Evolutionary conservation across 208 protist genomes (phyloP), one percentile per base, ranked within the genome.

Genomic region (Trypanosoma cruzi): DNA sequence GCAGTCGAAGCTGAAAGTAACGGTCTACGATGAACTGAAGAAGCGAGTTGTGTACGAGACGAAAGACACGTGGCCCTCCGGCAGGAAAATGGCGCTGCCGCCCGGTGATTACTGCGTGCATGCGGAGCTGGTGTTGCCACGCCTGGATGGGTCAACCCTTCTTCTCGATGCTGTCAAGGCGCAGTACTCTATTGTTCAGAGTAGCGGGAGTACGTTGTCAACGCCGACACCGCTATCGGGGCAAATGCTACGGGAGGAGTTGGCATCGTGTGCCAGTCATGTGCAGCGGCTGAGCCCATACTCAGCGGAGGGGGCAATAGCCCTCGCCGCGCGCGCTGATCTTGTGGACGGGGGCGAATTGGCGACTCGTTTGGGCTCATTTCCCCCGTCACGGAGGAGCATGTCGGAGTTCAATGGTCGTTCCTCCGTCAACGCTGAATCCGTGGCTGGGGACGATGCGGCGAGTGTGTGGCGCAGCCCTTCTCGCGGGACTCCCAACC

Each of bases 31-130:
- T 3, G 28, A 59, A 52, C 53, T 24, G 36, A 1, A 61, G 10
- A 60, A 60, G 26, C 37, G 24, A 0, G 6, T 29, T 61, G 34
- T 70, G 5, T 60, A 70, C 40, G 11, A 14, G 4, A 52, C 53
- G 28, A 52, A 61, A 28, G 49, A 53, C 26, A 53, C 64, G 2
- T 70, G 64, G 64, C n/a, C 34, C 18, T 53, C 53, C 7, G 64
- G 64, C n/a, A 49, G 50, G 14, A 70, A 61, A 32, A 50, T 70
- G 32, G 24, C 53, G 34, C 32, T 70, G 18, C 64, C 64, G 18
- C 64, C 64, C 20, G 64, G 64, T 2, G 40, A 70, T 0, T 70
- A 70, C 34, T 31, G 20, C 29, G 64, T 70, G 24, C 54, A 26
- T 4, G 53, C 40, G 28, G 64, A 70, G 40, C 29, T 70, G 34